Evolutionary conservation across 1,284 basidiomycete genomes (phyloP).

Genomic region (Ustilago cynodontis): DNA sequence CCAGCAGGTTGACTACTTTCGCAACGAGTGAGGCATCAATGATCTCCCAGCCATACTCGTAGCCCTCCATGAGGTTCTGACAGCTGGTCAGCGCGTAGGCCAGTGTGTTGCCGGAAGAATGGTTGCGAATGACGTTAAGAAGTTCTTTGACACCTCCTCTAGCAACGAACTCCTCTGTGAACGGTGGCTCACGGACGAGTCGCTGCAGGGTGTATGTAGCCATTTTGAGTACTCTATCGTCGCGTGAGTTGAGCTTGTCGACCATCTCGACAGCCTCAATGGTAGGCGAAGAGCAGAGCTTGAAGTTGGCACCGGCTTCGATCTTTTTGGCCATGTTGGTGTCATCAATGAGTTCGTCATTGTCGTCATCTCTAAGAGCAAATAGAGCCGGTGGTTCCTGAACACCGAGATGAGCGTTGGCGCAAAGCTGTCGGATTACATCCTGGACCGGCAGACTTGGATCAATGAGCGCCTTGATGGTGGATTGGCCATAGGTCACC

Average conservation of each 20-base stretch:
- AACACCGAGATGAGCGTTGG: constrained; percentile 77
- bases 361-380: constrained; percentile 83
- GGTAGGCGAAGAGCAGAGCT: constrained; percentile 81
- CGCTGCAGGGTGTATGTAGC: constrained; percentile 85
- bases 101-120: constrained; percentile 83
- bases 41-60: constrained; percentile 76
- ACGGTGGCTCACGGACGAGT: constrained; percentile 89
- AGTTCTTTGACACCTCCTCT: constrained; percentile 75
- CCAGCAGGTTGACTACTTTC: constrained; percentile 82
- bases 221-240: constrained; percentile 77
- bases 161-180: constrained; percentile 84
- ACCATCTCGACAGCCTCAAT: constrained; percentile 85
- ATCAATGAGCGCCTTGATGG: constrained; percentile 63
- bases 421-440: constrained; percentile 69
- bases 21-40: constrained; percentile 81
- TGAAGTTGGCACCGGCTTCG: constrained; percentile 60
- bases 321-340: constrained; percentile 64
- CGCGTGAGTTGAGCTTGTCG: constrained; percentile 77
- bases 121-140: constrained; percentile 47
- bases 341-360: constrained; percentile 89
- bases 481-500: constrained; percentile 59
- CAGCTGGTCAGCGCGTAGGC: constrained; percentile 86
- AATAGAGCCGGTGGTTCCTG: constrained; percentile 84
- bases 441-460: constrained; percentile 58
- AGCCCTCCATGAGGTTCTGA: constrained; percentile 77